Evolutionary conservation across 768 basidiomycete species (phyloP), one percentile per base, ranked within the genome.

Genomic region (Holtermannia corniformis): DNA sequence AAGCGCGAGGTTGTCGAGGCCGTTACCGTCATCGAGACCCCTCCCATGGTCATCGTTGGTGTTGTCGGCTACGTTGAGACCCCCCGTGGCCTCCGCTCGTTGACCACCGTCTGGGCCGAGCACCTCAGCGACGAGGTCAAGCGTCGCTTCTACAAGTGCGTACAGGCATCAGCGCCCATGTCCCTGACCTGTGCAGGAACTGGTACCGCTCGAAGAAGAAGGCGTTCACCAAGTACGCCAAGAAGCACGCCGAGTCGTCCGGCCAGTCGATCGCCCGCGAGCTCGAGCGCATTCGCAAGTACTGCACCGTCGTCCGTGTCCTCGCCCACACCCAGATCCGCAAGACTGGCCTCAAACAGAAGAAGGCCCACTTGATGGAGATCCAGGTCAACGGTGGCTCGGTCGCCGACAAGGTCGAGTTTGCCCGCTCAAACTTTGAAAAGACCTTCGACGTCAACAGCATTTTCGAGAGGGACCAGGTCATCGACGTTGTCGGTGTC

Each of bases 161-260:
- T 52, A 5, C 19, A 19, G 3, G 24, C 41, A 12, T 21, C 7
- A 7, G 22, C 22, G 5, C 5, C 12, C 32, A 51, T 50, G 20
- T 4, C 23, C 41, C 26, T 40, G 49, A 42, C 22, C 27, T 11
- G 26, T 44, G 32, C 50, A 92, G 91, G 81, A 95, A 93, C 82
- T 96, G 93, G 92, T 97, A 97, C 81, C 85, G 88, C 65, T 93
- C 90, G 47, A 99, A 99, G 87, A 97, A 97, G 83, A 99, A 99
- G 84, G 95, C 95, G 40, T 99, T 97, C 83, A 99, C 95, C 70
- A 89, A 90, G 73, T 99, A 99, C 76, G 92, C 95, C 74, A 95
- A 95, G 84, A 97, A 93, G 79, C 86, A 93, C 74, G 86, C 92
- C 54, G 93, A 96, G 74, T 86, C 91, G 70, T 81, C 81, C 62